Evolutionary conservation across 257 asterid genomes (phyloP), one percentile per base, ranked within the genome.

Genomic region (Schizonepeta tenuifolia): DNA sequence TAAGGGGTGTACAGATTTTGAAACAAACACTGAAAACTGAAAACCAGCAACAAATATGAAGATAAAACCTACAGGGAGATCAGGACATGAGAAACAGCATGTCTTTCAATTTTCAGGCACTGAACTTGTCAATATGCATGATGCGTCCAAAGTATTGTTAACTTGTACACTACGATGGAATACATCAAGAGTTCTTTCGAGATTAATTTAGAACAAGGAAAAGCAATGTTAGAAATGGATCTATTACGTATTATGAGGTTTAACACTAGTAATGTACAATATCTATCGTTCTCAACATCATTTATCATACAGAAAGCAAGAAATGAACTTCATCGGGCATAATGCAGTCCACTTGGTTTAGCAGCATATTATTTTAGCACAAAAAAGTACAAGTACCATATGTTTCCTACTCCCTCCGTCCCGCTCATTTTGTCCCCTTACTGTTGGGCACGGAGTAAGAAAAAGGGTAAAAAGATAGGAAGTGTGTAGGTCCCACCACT

Each of bases 41-140:
- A 33, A 71, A 46, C 58, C 24, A 73, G 70, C 51, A 44, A 49
- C 24, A 20, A 53, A 15, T 36, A 51, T 43, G 35, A 33, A 51
- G 15, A 73, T 69, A n/a, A 78, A 67, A 58, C 31, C 43, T 38
- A 64, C 31, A 67, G 50, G 46, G 26, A 60, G 46, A 65, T 44
- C 33, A 63, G 70, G 49, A 59, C 71, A 33, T 18, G 55, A 53
- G 73, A 28, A 47, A 43, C 6, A 53, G 56, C 44, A 44, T 60
- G 57, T 22, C 67, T 65, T 54, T 46, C 41, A 60, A 35, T 69
- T 35, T 49, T 51, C 70, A 72, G n/a, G 60, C 67, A 65, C 28
- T 11, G 44, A 69, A 72, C 61, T 63, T 9, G 36, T 24, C 14
- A 26, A 17, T 40, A 49, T 79, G 63, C 35, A 57, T 35, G 61